Conservation (phyloP, 2,329 filamentous ascomycete genomes). For the Pyricularia sp. region DNA sequence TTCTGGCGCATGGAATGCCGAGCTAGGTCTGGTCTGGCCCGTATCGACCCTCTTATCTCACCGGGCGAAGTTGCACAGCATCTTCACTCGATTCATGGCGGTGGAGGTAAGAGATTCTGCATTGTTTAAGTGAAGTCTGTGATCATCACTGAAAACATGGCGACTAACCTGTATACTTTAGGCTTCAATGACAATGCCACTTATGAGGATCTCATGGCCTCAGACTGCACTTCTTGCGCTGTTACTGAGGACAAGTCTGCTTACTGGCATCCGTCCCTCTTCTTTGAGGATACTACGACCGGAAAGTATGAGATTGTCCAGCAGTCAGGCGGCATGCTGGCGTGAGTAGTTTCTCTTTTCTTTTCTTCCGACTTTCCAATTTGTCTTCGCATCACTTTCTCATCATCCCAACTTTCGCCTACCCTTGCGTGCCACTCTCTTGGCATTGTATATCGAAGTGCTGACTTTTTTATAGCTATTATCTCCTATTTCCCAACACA, state of each 20-base stretch:
- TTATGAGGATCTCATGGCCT: constrained; percentile 42
- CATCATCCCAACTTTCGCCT: background rate
- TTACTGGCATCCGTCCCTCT: constrained; percentile 73
- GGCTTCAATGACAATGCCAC: constrained; percentile 50
- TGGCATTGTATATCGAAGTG: background rate
- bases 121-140: background rate
- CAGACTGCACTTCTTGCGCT: constrained; percentile 67
- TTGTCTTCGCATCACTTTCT: background rate
- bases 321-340: constrained; percentile 72
- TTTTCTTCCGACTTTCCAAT: constrained; percentile 13
- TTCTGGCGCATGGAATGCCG: constrained; percentile 90
- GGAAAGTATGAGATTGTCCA: constrained; percentile 55
- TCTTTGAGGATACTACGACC: constrained; percentile 56
- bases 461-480: constrained; percentile 49
- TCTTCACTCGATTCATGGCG: constrained; percentile 64
- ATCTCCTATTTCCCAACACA: constrained; percentile 41
- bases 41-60: constrained; percentile 66
- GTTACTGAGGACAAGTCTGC: constrained; percentile 74
- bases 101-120: constrained; percentile 45
- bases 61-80: constrained; percentile 48
- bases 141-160: background rate
- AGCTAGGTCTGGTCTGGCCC: constrained; percentile 52
- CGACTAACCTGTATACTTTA: constrained; percentile 18
- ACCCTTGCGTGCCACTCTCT: background rate
- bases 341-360: constrained; percentile 36